A percentile compares a stretch with the other conserved stretches of the same genome.
Evolutionary conservation across 2,329 filamentous ascomycete genomes (phyloP).

Genomic region (Colletotrichum truncatum): DNA sequence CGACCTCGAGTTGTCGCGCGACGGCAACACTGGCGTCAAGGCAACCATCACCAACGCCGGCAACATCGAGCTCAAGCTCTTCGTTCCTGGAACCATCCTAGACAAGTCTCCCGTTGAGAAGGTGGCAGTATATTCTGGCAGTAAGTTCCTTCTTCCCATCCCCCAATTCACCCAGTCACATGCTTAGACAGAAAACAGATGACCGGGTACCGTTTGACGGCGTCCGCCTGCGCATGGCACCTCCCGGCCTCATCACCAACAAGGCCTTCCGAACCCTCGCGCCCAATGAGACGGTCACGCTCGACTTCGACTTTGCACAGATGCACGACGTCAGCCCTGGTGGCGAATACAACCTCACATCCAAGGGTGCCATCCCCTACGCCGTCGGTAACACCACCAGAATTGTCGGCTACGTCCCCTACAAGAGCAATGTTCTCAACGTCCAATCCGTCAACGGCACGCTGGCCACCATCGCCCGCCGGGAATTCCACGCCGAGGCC

Average conservation of each 20-base stretch:
- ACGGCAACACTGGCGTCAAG: conserved; percentile 57
- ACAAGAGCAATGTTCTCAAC: conserved; percentile 64
- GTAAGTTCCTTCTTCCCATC: conserved; percentile 37
- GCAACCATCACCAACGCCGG: conserved; percentile 58
- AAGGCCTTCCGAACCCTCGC: conserved; percentile 56
- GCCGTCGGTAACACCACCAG: conserved; percentile 57
- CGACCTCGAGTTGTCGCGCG: conserved; percentile 42
- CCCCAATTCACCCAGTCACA: background rate
- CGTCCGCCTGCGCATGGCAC: conserved; percentile 56
- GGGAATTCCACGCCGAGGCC: conserved; percentile 46
- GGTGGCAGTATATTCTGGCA: conserved; percentile 52
- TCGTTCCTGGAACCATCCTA: conserved; percentile 59
- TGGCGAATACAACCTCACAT: conserved; percentile 61
- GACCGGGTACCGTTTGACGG: conserved; percentile 51
- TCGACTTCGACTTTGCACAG: conserved; percentile 60
- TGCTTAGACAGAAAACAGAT: background rate
- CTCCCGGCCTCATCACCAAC: conserved; percentile 45
- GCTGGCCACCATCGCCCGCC: conserved; percentile 57
- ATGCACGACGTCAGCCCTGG: conserved; percentile 56
- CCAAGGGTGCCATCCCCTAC: conserved; percentile 61
- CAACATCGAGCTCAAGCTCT: conserved; percentile 50
- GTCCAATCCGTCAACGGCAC: conserved; percentile 63
- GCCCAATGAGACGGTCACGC: conserved; percentile 54
- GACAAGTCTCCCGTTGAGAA: conserved; percentile 59
- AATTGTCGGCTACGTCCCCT: conserved; percentile 60